Conservation (phyloP, 805 yeast genomes). For the Metschnikowia picachoensis region DNA sequence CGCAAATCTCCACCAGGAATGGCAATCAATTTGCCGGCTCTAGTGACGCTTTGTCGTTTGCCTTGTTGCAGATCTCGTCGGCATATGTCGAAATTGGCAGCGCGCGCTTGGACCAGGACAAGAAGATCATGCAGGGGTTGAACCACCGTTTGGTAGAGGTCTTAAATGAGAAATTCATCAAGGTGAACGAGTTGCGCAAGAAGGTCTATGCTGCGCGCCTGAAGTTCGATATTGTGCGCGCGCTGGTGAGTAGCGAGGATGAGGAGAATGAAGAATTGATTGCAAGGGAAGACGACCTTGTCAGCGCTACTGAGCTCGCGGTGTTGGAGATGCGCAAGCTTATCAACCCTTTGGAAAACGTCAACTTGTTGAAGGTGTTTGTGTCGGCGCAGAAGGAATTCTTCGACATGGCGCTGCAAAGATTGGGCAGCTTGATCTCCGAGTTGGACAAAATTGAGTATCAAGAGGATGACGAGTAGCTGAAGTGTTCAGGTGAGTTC, state of each 20-base stretch:
- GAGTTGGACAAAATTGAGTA: constrained; percentile 33
- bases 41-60: constrained; percentile 48
- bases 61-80: constrained; percentile 52
- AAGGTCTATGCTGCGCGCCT: constrained; percentile 67
- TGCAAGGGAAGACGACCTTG: constrained; percentile 70
- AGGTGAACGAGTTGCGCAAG: constrained; percentile 57
- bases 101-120: constrained; percentile 68
- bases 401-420: constrained; percentile 39
- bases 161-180: constrained; percentile 55
- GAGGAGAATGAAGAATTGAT: constrained; percentile 55
- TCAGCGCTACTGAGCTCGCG: constrained; percentile 71
- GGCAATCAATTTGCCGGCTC: constrained; percentile 41
- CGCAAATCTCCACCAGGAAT: constrained; percentile 52
- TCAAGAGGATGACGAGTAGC: constrained; percentile 31
- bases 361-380: constrained; percentile 61
- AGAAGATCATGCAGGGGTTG: constrained; percentile 54
- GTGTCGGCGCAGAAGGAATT: constrained; percentile 65
- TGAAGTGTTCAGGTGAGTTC: no score
- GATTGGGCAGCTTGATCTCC: constrained; percentile 28
- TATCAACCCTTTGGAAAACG: constrained; percentile 61
- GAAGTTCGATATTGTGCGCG: constrained; percentile 65
- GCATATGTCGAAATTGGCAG: constrained; percentile 61
- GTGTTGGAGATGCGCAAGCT: constrained; percentile 75
- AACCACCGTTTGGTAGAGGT: constrained; percentile 51
- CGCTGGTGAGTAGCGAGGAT: constrained; percentile 41